Percentiles rank a stretch among this genome's conserved stretches.
These are phyloP conservation scores for Chlamydomonas asymmetrica DNA, from an alignment of 139 green algal genomes.

Conservation along the genomic window DNA sequence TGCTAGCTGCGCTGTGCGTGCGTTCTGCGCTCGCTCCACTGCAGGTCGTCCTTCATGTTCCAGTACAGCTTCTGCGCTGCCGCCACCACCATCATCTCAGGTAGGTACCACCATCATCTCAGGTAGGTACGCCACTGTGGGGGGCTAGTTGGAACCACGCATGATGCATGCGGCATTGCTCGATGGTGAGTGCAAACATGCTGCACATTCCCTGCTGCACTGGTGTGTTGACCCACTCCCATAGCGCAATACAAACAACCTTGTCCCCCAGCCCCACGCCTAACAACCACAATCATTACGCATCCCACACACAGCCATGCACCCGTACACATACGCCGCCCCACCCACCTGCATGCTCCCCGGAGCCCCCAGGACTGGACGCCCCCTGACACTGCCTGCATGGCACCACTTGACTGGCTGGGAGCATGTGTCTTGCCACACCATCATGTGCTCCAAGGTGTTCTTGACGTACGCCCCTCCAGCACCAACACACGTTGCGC, in stretches of 20 bases:
- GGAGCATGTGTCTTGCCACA: not conserved
- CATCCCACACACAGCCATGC: no score
- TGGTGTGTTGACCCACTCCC: no score
- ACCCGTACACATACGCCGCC: no score
- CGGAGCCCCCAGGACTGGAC: no score
- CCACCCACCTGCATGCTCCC: no score
- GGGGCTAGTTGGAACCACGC: not conserved
- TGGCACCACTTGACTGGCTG: slow-evolving; percentile 1
- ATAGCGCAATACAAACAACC: no score
- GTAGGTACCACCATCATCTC: slow-evolving; percentile 8
- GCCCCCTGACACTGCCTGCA: not conserved
- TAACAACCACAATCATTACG: no score
- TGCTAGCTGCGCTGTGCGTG: not conserved
- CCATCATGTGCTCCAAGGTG: not conserved
- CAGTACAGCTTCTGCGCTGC: slow-evolving; percentile 25
- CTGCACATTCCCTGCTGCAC: no score
- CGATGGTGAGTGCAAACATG: no score
- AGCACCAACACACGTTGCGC: not conserved
- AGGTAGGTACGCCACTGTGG: not conserved
- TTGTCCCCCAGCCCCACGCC: no score
- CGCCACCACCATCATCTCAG: slow-evolving; percentile 55
- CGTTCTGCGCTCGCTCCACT: not conserved
- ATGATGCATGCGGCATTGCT: no score
- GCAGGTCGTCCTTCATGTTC: slow-evolving; percentile 18
- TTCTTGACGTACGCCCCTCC: not conserved